A percentile compares a stretch with the other conserved stretches of the same genome.
phyloP scores from a whole-genome alignment of 495 filamentous ascomycete genomes.

The Pseudomonodictys pantanalensis region DNA sequence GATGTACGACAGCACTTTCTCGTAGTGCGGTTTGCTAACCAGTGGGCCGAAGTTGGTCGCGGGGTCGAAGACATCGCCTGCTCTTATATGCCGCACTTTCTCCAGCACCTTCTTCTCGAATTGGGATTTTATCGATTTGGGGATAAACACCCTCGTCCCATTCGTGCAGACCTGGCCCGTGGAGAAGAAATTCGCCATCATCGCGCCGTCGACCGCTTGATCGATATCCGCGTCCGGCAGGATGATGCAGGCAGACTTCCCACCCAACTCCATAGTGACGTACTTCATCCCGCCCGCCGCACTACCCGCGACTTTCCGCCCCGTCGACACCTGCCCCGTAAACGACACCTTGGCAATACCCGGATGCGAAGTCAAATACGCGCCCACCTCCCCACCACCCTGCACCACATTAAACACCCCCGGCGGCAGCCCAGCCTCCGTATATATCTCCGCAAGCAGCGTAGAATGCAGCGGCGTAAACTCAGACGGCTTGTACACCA shows the following conservation, averaged over 20 bases:
- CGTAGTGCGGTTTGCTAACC: constrained; percentile 62
- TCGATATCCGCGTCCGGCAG: constrained; percentile 70
- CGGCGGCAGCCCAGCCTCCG: constrained; percentile 67
- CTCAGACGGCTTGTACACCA: constrained; percentile 85
- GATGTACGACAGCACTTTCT: constrained; percentile 70
- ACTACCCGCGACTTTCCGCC: constrained; percentile 66
- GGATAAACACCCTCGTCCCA: constrained; percentile 76
- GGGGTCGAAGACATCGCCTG: constrained; percentile 65
- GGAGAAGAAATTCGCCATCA: constrained; percentile 88
- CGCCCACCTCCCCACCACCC: constrained; percentile 68
- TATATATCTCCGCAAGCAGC: constrained; percentile 66
- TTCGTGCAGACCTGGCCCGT: constrained; percentile 84
- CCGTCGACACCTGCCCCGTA: constrained; percentile 77
- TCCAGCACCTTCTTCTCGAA: constrained; percentile 65
- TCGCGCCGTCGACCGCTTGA: constrained; percentile 72
- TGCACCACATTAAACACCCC: constrained; percentile 82
- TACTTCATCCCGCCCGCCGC: constrained; percentile 79
- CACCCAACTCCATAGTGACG: constrained; percentile 81
- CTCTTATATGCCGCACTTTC: constrained; percentile 64
- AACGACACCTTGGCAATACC: constrained; percentile 75
- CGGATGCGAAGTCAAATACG: constrained; percentile 64
- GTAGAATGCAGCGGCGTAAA: constrained; percentile 71
- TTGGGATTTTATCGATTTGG: constrained; percentile 53
- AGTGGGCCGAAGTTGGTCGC: constrained; percentile 75
- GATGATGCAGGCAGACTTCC: constrained; percentile 71